phyloP scores from a whole-genome alignment of 805 yeast species.

The Teunomyces lycoperdinae region DNA sequence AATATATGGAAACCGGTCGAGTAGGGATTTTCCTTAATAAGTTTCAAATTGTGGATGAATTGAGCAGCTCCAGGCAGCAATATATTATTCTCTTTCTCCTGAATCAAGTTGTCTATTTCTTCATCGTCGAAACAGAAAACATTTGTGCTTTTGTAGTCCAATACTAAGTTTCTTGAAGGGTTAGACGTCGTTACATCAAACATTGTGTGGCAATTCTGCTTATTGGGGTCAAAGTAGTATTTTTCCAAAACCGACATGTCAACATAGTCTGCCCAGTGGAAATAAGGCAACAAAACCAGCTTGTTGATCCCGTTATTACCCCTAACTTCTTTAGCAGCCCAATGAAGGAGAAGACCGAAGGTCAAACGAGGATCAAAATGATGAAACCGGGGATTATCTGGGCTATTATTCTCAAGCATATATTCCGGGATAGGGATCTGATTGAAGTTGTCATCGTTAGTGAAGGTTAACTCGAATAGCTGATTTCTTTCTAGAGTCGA shows the following conservation, averaged over 20 bases:
- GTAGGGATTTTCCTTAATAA: constrained; percentile 4
- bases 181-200: constrained; percentile 16
- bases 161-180: constrained; percentile 9
- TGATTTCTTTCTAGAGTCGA: neutral
- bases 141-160: constrained; percentile 13
- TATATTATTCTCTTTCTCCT: neutral
- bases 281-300: constrained; percentile 16
- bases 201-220: constrained; percentile 14
- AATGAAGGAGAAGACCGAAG: constrained; percentile 16
- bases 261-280: constrained; percentile 34
- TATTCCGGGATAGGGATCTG: constrained; percentile 13
- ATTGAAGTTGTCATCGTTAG: constrained; percentile 7
- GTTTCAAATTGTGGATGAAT: constrained; percentile 5
- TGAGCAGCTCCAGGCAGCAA: neutral
- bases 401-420: constrained; percentile 6
- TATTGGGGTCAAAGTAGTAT: constrained; percentile 12
- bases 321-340: neutral
- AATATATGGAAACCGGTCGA: constrained; percentile 41
- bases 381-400: constrained; percentile 10
- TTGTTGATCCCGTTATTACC: constrained; percentile 6
- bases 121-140: constrained; percentile 25
- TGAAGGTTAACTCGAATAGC: neutral
- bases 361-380: constrained; percentile 31
- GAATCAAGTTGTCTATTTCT: constrained; percentile 12
- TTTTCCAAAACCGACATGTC: constrained; percentile 22